These are phyloP conservation scores for Cyberlindnera nakhonratchasimensis DNA, from an alignment of 805 yeast species.

Conservation along the genomic window DNA sequence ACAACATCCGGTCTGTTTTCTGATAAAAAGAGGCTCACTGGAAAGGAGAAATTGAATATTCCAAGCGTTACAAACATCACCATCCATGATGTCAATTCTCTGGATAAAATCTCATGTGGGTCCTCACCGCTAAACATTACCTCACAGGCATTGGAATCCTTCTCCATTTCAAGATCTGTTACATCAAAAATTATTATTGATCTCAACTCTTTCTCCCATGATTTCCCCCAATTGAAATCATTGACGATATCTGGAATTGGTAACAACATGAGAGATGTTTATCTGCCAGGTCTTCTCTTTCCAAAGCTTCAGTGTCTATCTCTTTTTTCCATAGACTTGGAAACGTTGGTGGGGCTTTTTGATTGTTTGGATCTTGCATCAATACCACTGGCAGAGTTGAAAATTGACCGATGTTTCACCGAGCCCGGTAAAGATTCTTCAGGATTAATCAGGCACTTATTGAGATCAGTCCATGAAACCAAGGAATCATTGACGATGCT, in stretches of 20 bases:
- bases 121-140: slow-evolving; percentile 1
- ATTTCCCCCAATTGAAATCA: slow-evolving; percentile 5
- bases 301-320: not conserved
- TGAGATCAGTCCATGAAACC: slow-evolving; percentile 1
- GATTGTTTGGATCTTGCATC: slow-evolving; percentile 3
- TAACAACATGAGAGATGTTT: not conserved
- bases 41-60: not conserved
- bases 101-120: not conserved
- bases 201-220: not conserved
- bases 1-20: not conserved
- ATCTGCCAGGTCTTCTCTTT: not conserved
- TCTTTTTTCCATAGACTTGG: slow-evolving; percentile 1
- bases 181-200: not conserved
- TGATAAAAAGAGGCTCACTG: slow-evolving; percentile 2
- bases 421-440: not conserved
- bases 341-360: not conserved
- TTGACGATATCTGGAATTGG: slow-evolving; percentile 4
- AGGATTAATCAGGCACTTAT: not conserved
- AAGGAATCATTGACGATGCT: not conserved
- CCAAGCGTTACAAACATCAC: not conserved
- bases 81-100: not conserved
- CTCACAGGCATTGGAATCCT: slow-evolving; percentile 3
- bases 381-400: slow-evolving; percentile 2
- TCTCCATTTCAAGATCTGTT: slow-evolving; percentile 3
- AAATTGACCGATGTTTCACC: slow-evolving; percentile 4